Conservation (phyloP, 2,329 filamentous ascomycete species). For the Bipolaris zeicola region DNA sequence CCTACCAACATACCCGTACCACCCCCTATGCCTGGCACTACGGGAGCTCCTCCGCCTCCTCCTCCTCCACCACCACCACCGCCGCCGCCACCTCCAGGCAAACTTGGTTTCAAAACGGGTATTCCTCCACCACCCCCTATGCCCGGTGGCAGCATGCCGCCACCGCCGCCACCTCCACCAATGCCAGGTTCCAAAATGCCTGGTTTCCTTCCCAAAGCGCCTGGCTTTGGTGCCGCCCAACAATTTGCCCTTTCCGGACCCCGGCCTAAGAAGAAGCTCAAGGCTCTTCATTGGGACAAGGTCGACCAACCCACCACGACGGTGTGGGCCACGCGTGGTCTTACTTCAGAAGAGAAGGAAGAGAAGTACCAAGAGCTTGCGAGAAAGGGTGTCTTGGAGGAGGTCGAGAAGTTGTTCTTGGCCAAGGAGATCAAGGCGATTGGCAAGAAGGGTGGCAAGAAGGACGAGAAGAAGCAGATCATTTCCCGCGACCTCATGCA, state of each 20-base stretch:
- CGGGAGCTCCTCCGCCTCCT: constrained; percentile 55
- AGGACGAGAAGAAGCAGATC: constrained; percentile 96
- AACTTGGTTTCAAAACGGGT: constrained; percentile 48
- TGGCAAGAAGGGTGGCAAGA: constrained; percentile 72
- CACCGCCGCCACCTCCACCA: constrained; percentile 66
- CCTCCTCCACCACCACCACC: constrained; percentile 55
- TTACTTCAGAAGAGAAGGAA: constrained; percentile 86
- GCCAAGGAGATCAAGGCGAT: constrained; percentile 94
- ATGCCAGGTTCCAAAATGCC: constrained; percentile 64
- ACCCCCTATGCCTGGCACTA: constrained; percentile 55
- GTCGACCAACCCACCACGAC: constrained; percentile 90
- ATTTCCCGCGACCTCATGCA: constrained; percentile 79
- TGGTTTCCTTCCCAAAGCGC: constrained; percentile 72
- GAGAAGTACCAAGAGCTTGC: constrained; percentile 95
- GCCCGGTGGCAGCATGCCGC: constrained; percentile 54
- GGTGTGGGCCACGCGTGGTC: constrained; percentile 86
- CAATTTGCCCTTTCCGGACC: constrained; percentile 77
- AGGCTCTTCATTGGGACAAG: constrained; percentile 99
- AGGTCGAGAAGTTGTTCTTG: constrained; percentile 96
- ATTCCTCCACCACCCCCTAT: constrained; percentile 57
- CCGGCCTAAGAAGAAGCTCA: constrained; percentile 98
- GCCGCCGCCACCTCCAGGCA: constrained; percentile 50
- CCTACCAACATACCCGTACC: constrained; percentile 49
- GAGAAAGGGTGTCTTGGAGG: constrained; percentile 92
- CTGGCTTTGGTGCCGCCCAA: constrained; percentile 58